phyloP scores from a whole-genome alignment of 768 basidiomycete genomes.

The Mycena haematopus region DNA sequence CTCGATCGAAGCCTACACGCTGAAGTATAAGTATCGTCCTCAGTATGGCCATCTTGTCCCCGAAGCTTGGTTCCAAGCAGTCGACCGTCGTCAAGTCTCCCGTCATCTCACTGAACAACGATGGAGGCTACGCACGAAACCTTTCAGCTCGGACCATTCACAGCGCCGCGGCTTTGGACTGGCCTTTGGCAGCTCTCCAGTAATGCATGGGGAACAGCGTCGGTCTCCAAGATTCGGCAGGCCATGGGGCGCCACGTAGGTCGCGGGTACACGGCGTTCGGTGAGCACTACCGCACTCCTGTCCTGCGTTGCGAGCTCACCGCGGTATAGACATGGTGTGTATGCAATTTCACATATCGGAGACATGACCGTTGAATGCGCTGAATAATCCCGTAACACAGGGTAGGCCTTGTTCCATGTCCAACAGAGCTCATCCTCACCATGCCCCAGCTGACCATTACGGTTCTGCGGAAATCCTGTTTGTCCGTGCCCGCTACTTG shows the following conservation, averaged over 20 bases:
- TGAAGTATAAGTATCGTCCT: not conserved
- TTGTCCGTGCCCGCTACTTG: slow-evolving; percentile 54
- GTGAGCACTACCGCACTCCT: slow-evolving; percentile 38
- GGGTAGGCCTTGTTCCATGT: slow-evolving; percentile 35
- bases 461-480: slow-evolving; percentile 82
- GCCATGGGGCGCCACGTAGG: slow-evolving; percentile 26
- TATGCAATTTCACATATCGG: not conserved
- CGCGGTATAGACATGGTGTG: slow-evolving; percentile 58
- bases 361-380: not conserved
- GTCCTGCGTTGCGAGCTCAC: slow-evolving; percentile 6
- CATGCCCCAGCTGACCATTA: slow-evolving; percentile 79
- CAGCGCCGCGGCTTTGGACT: slow-evolving; percentile 22
- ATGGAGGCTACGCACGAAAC: slow-evolving; percentile 23
- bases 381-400: slow-evolving; percentile 23
- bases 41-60: not conserved
- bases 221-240: slow-evolving; percentile 23
- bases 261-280: slow-evolving; percentile 68
- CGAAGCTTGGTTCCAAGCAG: not conserved
- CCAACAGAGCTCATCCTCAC: not conserved
- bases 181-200: slow-evolving; percentile 30
- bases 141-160: slow-evolving; percentile 25
- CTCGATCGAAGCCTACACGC: not conserved
- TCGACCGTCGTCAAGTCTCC: too few relatives aligned
- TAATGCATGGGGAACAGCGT: slow-evolving; percentile 28
- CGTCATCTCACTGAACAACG: slow-evolving; percentile 2